Base-by-base conservation (phyloP, 495 filamentous ascomycete genomes). In the Talaromyces nanjingensis region DNA sequence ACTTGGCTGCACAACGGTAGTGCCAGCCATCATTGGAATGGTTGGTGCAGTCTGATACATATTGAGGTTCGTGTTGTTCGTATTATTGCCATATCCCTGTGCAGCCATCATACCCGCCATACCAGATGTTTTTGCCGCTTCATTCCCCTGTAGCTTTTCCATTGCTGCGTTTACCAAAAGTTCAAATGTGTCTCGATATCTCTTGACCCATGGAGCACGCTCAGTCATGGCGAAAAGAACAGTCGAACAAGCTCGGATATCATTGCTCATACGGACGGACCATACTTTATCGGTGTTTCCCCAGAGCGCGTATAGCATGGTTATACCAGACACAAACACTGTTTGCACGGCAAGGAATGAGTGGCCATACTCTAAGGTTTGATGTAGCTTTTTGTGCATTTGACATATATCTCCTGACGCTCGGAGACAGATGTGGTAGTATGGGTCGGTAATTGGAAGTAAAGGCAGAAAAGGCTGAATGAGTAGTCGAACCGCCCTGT, bases 141-240 rank as follows among this genome's bases (percentile, higher is more conserved):
- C 73, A 52, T 72, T 74, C 14, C 75, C 73, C 45, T 80, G 74
- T 0, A 84, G 66, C 56, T 81, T 82, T 63, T 84, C 80, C 79
- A 83, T 83, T 6, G 80, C 77, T 6, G 82, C 79, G 56, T 81
- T 79, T 34, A 84, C 81, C 2, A 84, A 74, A 0, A 79, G 67
- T 55, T 84, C 82, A 58, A 84, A 81, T 0, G 82, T 78, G 59
- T 84, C 80, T 33, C 82, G 79, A 72, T 83, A 83, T 58, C 82
- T 79, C 62, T 81, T 81, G 1, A 83, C 80, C 74, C 76, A 81
- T 11, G 75, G 72, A 9, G 79, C 79, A 49, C 81, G 75, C 65
- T 84, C 82, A 12, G 77, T 79, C 79, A 84, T 83, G 42, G 82
- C 79, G 65, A 83, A 83, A 7, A 84, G 70, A 0, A 83, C 80